These are phyloP conservation scores for Arabis alpina DNA, from an alignment of 345 rosid genomes.

Conservation along the genomic window DNA sequence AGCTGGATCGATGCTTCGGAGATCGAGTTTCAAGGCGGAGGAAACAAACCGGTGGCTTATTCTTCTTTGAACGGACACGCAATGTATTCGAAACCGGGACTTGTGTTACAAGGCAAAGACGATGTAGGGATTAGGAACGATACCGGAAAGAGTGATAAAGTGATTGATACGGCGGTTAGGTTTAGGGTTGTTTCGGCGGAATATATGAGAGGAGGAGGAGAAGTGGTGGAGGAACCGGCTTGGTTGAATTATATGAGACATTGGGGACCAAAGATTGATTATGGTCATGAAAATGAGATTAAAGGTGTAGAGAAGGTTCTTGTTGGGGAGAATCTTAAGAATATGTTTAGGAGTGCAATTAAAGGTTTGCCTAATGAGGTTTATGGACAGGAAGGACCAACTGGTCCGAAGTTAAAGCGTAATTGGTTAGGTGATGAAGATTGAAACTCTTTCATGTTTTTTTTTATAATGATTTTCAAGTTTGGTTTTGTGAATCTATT, in stretches of 20 bases:
- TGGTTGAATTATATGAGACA: conserved; percentile 72
- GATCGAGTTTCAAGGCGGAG: conserved; percentile 58
- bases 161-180: conserved; percentile 51
- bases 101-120: conserved; percentile 68
- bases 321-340: conserved; percentile 54
- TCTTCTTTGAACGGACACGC: conserved; percentile 83
- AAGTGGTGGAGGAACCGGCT: conserved; percentile 48
- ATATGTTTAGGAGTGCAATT: conserved; percentile 50
- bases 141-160: conserved; percentile 57
- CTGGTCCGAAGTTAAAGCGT: conserved; percentile 69
- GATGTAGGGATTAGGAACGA: conserved; percentile 73
- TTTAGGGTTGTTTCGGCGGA: conserved; percentile 58
- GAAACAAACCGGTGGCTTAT: conserved; percentile 62
- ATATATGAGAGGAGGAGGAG: conserved; percentile 45
- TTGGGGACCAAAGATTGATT: conserved; percentile 83
- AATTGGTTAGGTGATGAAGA: conserved; percentile 71
- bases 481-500: too few relatives aligned
- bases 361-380: conserved; percentile 62
- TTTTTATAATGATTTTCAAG: too few relatives aligned
- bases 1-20: conserved; percentile 70
- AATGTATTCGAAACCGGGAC: conserved; percentile 73
- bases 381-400: conserved; percentile 80
- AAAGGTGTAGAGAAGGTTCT: conserved; percentile 53
- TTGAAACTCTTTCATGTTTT: conserved; percentile 17
- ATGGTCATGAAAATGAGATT: conserved; percentile 55